Evolutionary conservation across 225 moss, liverwort and hornwort genomes (phyloP).

Genomic region (Marchantia polymorpha): DNA sequence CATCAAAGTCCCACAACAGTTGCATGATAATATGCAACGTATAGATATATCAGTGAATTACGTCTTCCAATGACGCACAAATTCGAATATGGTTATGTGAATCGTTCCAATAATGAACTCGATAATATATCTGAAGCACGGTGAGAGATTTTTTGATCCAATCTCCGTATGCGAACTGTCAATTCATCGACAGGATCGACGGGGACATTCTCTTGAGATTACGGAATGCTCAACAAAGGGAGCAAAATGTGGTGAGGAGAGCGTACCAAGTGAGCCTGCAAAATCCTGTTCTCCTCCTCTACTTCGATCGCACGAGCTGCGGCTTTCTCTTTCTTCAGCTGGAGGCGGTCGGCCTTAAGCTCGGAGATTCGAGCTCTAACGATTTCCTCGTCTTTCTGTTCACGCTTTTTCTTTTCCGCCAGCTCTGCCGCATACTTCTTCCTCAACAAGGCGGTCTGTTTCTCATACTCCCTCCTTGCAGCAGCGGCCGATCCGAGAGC

Average conservation of each 20-base stretch:
- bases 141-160: background rate
- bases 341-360: conserved; percentile 43
- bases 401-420: conserved; percentile 56
- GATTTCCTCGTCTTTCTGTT: conserved; percentile 53
- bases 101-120: no score
- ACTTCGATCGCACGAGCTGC: conserved; percentile 62
- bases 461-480: conserved; percentile 72
- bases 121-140: no score
- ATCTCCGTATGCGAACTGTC: background rate
- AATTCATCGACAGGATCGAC: no score
- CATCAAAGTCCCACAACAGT: no score
- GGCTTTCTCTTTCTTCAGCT: conserved; percentile 43
- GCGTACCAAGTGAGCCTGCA: conserved; percentile 59
- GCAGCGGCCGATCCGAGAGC: conserved; percentile 34
- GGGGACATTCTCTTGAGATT: no score
- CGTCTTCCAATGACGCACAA: no score
- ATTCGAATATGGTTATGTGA: no score
- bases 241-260: background rate
- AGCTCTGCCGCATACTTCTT: conserved; percentile 76
- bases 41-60: no score
- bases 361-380: conserved; percentile 56
- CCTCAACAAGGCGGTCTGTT: conserved; percentile 62
- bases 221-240: background rate
- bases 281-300: conserved; percentile 52
- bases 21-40: no score